Percentiles rank a stretch among this genome's conserved stretches.
Evolutionary conservation across 108 stramenopile species (phyloP).

Genomic region (Epithemia pelagica): DNA sequence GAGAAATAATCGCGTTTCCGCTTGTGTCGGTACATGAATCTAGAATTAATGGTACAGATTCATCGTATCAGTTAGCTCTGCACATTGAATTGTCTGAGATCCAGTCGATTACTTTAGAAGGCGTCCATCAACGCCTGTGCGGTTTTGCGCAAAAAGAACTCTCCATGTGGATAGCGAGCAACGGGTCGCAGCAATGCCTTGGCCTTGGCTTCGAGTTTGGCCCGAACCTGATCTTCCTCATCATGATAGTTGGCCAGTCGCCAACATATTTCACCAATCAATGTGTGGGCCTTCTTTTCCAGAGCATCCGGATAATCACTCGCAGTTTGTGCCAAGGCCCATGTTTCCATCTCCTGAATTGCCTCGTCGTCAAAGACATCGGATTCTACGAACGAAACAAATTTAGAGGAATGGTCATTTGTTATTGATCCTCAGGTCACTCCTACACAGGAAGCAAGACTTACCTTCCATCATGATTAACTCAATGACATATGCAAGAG

Average conservation of each 20-base stretch:
- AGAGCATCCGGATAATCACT: slow-evolving; percentile 7
- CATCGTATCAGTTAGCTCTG: no score
- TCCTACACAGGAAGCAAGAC: no score
- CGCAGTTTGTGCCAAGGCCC: slow-evolving; percentile 20
- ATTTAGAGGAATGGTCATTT: no score
- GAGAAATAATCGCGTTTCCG: no score
- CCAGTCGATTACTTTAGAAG: no score
- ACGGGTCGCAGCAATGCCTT: slow-evolving; percentile 12
- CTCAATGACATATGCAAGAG: slow-evolving; percentile 19
- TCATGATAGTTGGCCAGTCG: slow-evolving; percentile 8
- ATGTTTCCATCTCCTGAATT: slow-evolving; percentile 15
- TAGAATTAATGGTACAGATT: no score
- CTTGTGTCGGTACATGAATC: no score
- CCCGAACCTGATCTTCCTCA: slow-evolving; percentile 6
- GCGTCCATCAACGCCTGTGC: slow-evolving; percentile 16
- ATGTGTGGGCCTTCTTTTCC: slow-evolving; percentile 14
- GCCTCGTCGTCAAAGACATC: slow-evolving; percentile 13
- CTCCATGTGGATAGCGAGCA: slow-evolving; percentile 12
- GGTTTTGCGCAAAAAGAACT: slow-evolving; percentile 14
- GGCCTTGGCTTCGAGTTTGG: slow-evolving; percentile 9
- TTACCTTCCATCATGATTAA: slow-evolving; percentile 15
- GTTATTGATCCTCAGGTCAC: no score
- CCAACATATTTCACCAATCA: slow-evolving; percentile 30
- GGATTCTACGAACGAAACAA: slow-evolving; percentile 7
- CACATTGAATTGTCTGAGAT: no score